These are phyloP conservation scores for Serendipita sp. DNA, from an alignment of 768 basidiomycete species.

Conservation along the genomic window DNA sequence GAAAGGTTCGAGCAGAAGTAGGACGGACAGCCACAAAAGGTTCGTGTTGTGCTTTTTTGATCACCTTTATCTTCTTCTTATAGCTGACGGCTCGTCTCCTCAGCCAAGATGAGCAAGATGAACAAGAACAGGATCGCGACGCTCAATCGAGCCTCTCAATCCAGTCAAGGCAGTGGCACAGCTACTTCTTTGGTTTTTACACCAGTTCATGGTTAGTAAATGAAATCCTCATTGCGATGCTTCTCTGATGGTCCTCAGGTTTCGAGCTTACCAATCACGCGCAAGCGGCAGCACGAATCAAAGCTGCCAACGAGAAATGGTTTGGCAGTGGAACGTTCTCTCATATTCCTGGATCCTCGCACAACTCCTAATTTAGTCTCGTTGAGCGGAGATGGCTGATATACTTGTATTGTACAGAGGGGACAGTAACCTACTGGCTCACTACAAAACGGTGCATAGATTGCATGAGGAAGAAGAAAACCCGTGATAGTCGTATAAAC, in stretches of 20 bases:
- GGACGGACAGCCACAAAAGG: constrained; percentile 88
- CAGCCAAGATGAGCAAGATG: constrained; percentile 91
- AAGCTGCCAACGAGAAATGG: constrained; percentile 95
- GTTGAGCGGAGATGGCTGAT: neutral
- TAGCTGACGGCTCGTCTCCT: constrained; percentile 1
- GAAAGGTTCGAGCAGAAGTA: constrained; percentile 74
- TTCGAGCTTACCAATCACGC: constrained; percentile 91
- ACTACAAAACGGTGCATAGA: neutral
- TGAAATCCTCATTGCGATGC: constrained; percentile 8
- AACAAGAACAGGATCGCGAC: constrained; percentile 84
- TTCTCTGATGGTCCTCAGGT: constrained; percentile 28
- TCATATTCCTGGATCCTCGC: constrained; percentile 9
- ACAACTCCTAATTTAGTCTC: neutral
- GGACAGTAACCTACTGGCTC: neutral
- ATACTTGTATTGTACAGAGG: neutral
- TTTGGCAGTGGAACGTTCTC: constrained; percentile 70
- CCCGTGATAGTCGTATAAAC: no score
- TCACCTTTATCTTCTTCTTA: neutral
- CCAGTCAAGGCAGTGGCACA: constrained; percentile 41
- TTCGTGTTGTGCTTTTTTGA: constrained; percentile 26
- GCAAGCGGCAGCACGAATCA: constrained; percentile 71
- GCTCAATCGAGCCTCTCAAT: constrained; percentile 58
- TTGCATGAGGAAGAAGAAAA: constrained; percentile 5
- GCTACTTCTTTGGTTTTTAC: constrained; percentile 89
- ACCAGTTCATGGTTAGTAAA: constrained; percentile 72